Evolutionary conservation across 352 stramenopile genomes (phyloP), one percentile per base, ranked within the genome.

Genomic region (Halophytophthora batemanensis): DNA sequence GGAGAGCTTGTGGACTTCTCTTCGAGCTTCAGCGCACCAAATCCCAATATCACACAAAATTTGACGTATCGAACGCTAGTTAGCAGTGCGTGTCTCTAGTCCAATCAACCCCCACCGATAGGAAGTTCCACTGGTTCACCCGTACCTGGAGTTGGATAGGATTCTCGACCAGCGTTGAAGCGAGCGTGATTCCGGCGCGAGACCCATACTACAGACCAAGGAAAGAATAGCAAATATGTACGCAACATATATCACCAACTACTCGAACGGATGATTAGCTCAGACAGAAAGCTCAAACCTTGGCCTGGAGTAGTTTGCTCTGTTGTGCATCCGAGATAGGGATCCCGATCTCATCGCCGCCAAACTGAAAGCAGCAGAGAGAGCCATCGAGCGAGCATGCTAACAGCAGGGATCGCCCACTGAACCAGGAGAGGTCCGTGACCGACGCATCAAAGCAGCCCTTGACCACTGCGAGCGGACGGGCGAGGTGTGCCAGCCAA

Each of bases 361-460:
- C 66, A 36, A 94, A 86, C 37, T 91, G 71, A 56, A 95, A 93
- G 52, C 80, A 90, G 50, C 85, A 95, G 28, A 95, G 71, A n/a
- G 77, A 70, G 4, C 85, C 85, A 46, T 95, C 85, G 18, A 95
- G 72, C 6, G 82, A 93, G 14, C 72, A 84, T 14, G 74, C 79
- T 1, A 95, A 59, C 38, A 95, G 69, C 3, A 87, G 67, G 11
- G 75, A 87, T 31, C 69, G 51, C 6, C 68, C 53, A 8, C 59
- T 76, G 1, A 74, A 79, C 85, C 85, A 95, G 18, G 77, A 77
- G 3, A 95, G 54, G 48, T 95, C 85, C 8, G 82, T 93, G 40
- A 95, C 85, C 1, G 77, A 80, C 23, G 85, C 74, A 21, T 95
- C 77, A 52, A 95, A 95, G 50, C 85, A 93, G 56, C 90, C 74